These are phyloP conservation scores for Globisporangium uncinulatum DNA, from an alignment of 352 stramenopile species.

Conservation along the genomic window DNA sequence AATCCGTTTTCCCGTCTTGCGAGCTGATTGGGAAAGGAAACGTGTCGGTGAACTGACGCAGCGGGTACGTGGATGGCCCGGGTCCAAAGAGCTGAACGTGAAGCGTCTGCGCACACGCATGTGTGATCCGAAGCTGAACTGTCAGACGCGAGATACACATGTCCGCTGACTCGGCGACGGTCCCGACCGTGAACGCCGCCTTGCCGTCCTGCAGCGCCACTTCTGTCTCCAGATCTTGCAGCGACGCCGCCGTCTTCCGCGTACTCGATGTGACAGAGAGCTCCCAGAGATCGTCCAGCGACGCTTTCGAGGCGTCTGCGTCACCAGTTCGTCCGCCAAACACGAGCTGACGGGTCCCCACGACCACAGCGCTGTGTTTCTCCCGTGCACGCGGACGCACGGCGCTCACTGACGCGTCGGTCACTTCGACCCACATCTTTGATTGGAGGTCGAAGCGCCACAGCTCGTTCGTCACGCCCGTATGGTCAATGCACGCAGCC, in stretches of 20 bases:
- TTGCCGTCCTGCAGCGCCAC: slow-evolving; percentile 41
- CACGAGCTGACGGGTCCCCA: slow-evolving; percentile 43
- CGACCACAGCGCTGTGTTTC: slow-evolving; percentile 49
- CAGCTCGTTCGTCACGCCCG: slow-evolving; percentile 56
- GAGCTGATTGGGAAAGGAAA: slow-evolving; percentile 37
- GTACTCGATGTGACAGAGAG: slow-evolving; percentile 46
- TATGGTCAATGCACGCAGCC: slow-evolving; percentile 25
- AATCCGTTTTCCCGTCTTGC: slow-evolving; percentile 29
- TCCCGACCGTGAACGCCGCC: slow-evolving; percentile 43
- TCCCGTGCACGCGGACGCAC: slow-evolving; percentile 30
- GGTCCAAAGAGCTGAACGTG: slow-evolving; percentile 53
- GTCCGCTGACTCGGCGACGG: slow-evolving; percentile 21
- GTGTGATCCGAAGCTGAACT: slow-evolving; percentile 47
- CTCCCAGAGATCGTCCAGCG: slow-evolving; percentile 62
- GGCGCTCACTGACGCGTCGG: slow-evolving; percentile 1
- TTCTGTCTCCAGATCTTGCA: slow-evolving; percentile 31
- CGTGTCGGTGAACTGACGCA: slow-evolving; percentile 34
- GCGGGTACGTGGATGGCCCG: slow-evolving; percentile 44
- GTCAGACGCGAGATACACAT: slow-evolving; percentile 43
- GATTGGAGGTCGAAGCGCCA: slow-evolving; percentile 58
- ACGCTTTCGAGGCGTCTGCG: slow-evolving; percentile 16
- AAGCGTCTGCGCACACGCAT: slow-evolving; percentile 48
- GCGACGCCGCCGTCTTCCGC: slow-evolving; percentile 17
- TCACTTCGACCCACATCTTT: slow-evolving; percentile 45
- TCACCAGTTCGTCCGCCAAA: slow-evolving; percentile 46